Evolutionary conservation across 139 green algal species (phyloP).

Genomic region (Pleodorina starrii): DNA sequence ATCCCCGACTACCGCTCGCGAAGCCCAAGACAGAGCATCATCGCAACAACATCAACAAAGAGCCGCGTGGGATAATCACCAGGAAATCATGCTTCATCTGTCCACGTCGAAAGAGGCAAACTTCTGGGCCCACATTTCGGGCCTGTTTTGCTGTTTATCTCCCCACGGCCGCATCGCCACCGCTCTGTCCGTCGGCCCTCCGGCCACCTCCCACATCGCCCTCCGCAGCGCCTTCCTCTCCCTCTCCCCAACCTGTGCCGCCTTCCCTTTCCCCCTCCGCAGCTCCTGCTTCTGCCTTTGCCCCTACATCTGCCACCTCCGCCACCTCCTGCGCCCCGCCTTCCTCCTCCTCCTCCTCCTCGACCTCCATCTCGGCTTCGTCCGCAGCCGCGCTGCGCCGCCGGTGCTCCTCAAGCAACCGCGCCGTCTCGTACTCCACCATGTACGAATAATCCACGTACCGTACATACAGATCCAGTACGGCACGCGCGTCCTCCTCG

Average conservation of each 20-base stretch:
- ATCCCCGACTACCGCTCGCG: too few relatives aligned
- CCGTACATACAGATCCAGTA: constrained; percentile 15
- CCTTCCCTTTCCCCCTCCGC: not conserved
- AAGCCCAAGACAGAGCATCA: too few relatives aligned
- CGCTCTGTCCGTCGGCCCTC: too few relatives aligned
- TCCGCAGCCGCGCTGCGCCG: not conserved
- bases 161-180: too few relatives aligned
- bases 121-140: too few relatives aligned
- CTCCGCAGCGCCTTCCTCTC: not conserved
- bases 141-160: too few relatives aligned
- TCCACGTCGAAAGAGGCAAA: too few relatives aligned
- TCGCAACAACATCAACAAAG: too few relatives aligned
- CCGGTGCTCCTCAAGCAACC: not conserved
- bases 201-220: not conserved
- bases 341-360: not conserved
- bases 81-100: too few relatives aligned
- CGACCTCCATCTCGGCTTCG: not conserved
- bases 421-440: constrained; percentile 18
- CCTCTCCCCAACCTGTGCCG: not conserved
- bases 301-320: not conserved
- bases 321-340: not conserved
- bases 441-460: constrained; percentile 23
- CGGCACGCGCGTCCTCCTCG: constrained; percentile 17
- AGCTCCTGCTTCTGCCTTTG: not conserved
- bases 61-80: too few relatives aligned